Base-by-base conservation (phyloP, 192 early-diverging fungal species). In the Backusella tarrabulga region DNA sequence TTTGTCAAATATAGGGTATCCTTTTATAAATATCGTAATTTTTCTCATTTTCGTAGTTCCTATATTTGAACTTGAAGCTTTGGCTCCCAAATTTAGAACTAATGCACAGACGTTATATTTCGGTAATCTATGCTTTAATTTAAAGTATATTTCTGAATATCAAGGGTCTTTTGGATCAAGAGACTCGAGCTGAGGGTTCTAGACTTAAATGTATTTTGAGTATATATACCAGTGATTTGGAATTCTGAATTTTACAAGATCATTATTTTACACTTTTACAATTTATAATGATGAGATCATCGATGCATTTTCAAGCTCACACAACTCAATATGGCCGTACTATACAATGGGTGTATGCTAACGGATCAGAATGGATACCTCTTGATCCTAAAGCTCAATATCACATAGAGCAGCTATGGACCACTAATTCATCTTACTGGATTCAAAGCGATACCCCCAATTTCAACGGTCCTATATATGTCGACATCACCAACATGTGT, bases 311-410 rank as follows among this genome's bases (percentile, higher is more conserved):
- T 12, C 1, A 21, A 6, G 2, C 21, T 60, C 54, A 23, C 2
- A 8, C 4, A 23, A 54, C 52, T 50, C 46, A 50, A 50, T n/a
- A n/a, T n/a, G 54, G 54, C 12, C 6, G 54, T 23, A 8, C 8
- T 23, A 35, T 38, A 19, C n/a, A 69, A 21, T 69, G 68, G 68
- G 36, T 69, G 11, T 69, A 69, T 38, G 68, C 35, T n/a, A 69
- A 69, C 23, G 68, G 35, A 35, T 69, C 68, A 69, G 19, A 21
- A n/a, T 69, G 68, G 68, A 12, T 69, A 17, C n/a, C 35, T 12
- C 68, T 69, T 36, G 68, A 69, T 69, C 5, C 21, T 12, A 36
- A 4, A 38, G 35, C 68, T 36, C 68, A 69, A 69, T 11, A 40
- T 23, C 68, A 69, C 17, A 40, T 69, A 35, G 68, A 69, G 11